These are phyloP conservation scores for Venturia pyrina DNA, from an alignment of 2,329 filamentous ascomycete species.

Conservation along the genomic window DNA sequence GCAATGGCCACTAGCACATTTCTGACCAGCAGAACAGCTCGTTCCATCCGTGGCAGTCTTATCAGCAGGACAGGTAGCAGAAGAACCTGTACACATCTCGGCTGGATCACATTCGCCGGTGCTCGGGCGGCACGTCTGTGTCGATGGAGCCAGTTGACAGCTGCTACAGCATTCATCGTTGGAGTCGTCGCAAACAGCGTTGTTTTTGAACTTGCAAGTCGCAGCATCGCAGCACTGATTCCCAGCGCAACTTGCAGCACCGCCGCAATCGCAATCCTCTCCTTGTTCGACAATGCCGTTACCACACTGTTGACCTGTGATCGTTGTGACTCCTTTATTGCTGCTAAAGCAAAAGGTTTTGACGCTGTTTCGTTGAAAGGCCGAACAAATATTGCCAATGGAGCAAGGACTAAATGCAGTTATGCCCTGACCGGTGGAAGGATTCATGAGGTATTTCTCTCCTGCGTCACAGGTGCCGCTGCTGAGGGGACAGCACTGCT, in stretches of 20 bases:
- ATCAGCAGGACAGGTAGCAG: conserved; percentile 66
- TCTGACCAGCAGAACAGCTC: conserved; percentile 59
- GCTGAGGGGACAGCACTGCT: conserved; percentile 74
- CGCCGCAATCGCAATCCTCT: conserved; percentile 95
- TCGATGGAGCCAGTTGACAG: conserved; percentile 58
- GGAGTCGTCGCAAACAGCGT: conserved; percentile 69
- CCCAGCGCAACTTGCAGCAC: conserved; percentile 55
- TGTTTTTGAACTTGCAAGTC: conserved; percentile 74
- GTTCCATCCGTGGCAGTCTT: conserved; percentile 58
- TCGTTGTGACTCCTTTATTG: conserved; percentile 73
- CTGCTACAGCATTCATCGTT: conserved; percentile 76
- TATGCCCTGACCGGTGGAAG: conserved; percentile 65
- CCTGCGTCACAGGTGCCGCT: conserved; percentile 59
- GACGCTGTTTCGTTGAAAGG: conserved; percentile 66
- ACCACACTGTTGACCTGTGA: conserved; percentile 77
- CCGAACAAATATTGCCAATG: conserved; percentile 88
- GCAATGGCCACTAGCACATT: conserved; percentile 87
- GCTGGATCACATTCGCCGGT: conserved; percentile 75
- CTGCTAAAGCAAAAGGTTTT: conserved; percentile 69
- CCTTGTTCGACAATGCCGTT: conserved; percentile 94
- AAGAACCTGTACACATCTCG: conserved; percentile 68
- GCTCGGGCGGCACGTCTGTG: conserved; percentile 68
- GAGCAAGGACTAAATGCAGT: conserved; percentile 77
- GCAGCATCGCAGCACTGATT: conserved; percentile 76
- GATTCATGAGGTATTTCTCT: conserved; percentile 90